These are phyloP conservation scores for Talaromyces sp. DNA, from an alignment of 2,329 filamentous ascomycete genomes.

Conservation along the genomic window DNA sequence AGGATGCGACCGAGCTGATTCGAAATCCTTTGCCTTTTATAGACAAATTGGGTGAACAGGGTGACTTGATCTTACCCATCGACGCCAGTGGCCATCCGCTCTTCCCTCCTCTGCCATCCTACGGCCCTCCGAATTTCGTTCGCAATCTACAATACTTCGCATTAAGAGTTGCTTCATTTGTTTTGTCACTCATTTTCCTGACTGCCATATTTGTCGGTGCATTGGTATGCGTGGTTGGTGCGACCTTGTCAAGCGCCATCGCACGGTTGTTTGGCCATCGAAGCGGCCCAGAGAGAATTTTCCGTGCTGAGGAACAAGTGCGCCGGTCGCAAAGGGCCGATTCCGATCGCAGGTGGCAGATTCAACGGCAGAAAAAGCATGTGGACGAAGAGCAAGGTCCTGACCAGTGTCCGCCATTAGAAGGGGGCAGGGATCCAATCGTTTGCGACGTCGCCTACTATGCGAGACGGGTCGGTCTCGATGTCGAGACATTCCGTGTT, in stretches of 20 bases:
- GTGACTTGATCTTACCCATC: conserved; percentile 11
- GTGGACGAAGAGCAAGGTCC: conserved; percentile 41
- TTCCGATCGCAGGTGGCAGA: conserved; percentile 65
- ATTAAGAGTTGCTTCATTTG: conserved; percentile 70
- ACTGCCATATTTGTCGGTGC: conserved; percentile 74
- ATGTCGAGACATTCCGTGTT: conserved; percentile 79
- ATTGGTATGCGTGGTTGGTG: conserved; percentile 67
- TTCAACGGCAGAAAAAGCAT: conserved; percentile 44
- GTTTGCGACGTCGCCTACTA: conserved; percentile 83
- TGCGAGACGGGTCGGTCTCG: conserved; percentile 81
- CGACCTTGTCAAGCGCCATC: conserved; percentile 53
- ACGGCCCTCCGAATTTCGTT: conserved; percentile 71
- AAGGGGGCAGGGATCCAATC: conserved; percentile 78
- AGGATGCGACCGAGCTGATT: background rate
- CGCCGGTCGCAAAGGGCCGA: conserved; percentile 60
- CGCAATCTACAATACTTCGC: conserved; percentile 66
- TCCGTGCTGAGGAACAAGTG: conserved; percentile 71
- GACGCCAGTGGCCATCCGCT: conserved; percentile 46
- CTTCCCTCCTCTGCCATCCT: conserved; percentile 82
- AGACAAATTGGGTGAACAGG: conserved; percentile 12
- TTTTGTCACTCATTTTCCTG: conserved; percentile 78
- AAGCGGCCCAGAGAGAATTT: conserved; percentile 64
- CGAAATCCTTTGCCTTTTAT: background rate
- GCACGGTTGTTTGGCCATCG: conserved; percentile 61
- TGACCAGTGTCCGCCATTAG: conserved; percentile 69